These are phyloP conservation scores for Acanthamoeba triangularis DNA, from an alignment of 208 protist species.

Conservation along the genomic window DNA sequence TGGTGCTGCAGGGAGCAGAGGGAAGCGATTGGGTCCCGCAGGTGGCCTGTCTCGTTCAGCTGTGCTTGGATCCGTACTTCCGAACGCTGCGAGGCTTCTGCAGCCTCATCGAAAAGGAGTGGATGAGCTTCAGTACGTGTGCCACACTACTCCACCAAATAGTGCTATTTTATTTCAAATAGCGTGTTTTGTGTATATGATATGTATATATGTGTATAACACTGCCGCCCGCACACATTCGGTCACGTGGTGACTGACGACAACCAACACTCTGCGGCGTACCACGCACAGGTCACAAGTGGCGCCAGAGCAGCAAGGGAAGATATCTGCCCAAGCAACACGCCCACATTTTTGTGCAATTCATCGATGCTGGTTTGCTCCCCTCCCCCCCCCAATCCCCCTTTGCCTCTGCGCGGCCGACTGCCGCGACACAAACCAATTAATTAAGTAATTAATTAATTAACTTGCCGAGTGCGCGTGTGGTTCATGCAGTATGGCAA, in stretches of 20 bases:
- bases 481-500: constrained; percentile 40
- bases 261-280: background rate
- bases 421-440: no score
- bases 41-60: constrained; percentile 71
- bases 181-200: no score
- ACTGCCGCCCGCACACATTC: background rate
- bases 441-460: no score
- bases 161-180: no score
- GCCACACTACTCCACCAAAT: no score
- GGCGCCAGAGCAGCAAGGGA: constrained; percentile 50
- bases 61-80: constrained; percentile 97
- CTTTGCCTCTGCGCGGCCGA: no score
- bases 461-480: background rate
- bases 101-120: constrained; percentile 97
- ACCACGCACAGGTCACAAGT: background rate
- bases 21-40: constrained; percentile 51
- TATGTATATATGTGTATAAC: no score
- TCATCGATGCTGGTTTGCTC: background rate
- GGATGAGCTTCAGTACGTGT: constrained; percentile 93
- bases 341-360: constrained; percentile 32
- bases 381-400: no score
- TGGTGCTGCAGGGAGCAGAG: constrained; percentile 9
- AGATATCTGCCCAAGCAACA: constrained; percentile 40
- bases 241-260: no score
- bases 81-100: constrained; percentile 96